Evolutionary conservation across 805 yeast species (phyloP), one percentile per base, ranked within the genome.

Genomic region (Metschnikowia cubensis): DNA sequence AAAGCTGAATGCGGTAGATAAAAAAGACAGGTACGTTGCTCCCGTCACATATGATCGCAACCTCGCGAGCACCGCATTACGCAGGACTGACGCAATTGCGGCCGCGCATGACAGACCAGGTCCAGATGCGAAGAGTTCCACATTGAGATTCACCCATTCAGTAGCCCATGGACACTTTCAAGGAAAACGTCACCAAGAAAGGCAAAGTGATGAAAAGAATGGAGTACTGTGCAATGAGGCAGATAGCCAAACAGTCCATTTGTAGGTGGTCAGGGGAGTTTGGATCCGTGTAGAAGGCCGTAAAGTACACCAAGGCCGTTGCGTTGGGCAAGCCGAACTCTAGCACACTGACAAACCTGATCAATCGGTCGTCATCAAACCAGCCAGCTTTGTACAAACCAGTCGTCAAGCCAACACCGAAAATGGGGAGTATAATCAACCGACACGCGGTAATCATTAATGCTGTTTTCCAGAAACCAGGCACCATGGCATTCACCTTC

Each of bases 271-370:
- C 75, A 2, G 73, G 71, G 4, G 74, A 60, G 33, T 64, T 70
- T 2, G 85, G 81, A 15, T 94, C 95, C 1, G 91, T 83, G 66
- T 85, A 88, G 61, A 89, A 83, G 2, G 96, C 92, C 2, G 98
- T 91, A 56, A 91, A 77, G 66, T 90, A 92, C 14, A 92, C 84
- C 60, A 89, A 84, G 0, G 94, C 77, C 0, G 97, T 92, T 0
- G 97, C 95, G 46, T 88, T 84, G 0, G 98, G 98, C 51, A 89
- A 78, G 0, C 92, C 85, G 64, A 83, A 87, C 11, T 84, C 82
- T 31, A 91, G 73, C 32, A 86, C 84, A 60, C 86, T 75, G 4
- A 91, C 84, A 59, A 92, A 85, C 39, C 85, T 77, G 10, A 89
- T 76, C 53, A 89, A 77, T 6, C 68, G 64, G 56, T 85, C 84